Base-by-base conservation (phyloP, 2,329 filamentous ascomycete genomes). In the Apiospora koreana region DNA sequence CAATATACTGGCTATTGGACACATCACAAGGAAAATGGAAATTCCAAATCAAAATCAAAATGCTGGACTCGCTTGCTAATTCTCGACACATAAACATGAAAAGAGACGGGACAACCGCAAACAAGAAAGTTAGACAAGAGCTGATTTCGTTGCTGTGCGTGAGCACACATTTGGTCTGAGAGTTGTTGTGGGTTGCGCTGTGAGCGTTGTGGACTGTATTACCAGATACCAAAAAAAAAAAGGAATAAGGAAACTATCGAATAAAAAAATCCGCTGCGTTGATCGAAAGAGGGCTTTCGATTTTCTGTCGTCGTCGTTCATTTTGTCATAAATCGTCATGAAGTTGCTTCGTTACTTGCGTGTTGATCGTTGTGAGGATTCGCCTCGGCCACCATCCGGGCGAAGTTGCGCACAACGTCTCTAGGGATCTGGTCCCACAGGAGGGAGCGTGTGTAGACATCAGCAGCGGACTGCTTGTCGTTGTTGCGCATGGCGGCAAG, bases 391-490 rank as follows among this genome's bases (percentile, higher is more conserved):
- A 97, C 93, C 88, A 97, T 94, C 82, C 94, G 93, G 77, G 93
- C 93, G 85, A 98, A 98, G 80, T 95, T 94, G 76, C 91, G 90
- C 69, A 99, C 94, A 66, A 98, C 94, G 74, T 98, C 94, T 76
- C 90, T 88, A 18, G 96, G 95, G 76, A 98, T 95, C 81, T 95
- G 93, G 78, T 98, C 94, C 94, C 94, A 97, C 70, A 98, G 90
- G 72, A 98, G 87, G 73, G 94, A 97, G 70, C 95, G 89, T 43
- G 95, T 97, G 83, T 97, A 97, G 54, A 98, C 93, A 77, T 98
- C 94, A 70, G 95, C 93, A 65, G 92, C 92, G 68, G 89, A 88
- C 75, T 92, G 89, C 82, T 94, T 94, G 77, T 86, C 88, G 77
- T 86, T 86, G 76, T 87, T 89, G 75, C 94, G 91, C 90, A 97